phyloP scores from a whole-genome alignment of 129 eudicot species.

The Lactuca sativa region DNA sequence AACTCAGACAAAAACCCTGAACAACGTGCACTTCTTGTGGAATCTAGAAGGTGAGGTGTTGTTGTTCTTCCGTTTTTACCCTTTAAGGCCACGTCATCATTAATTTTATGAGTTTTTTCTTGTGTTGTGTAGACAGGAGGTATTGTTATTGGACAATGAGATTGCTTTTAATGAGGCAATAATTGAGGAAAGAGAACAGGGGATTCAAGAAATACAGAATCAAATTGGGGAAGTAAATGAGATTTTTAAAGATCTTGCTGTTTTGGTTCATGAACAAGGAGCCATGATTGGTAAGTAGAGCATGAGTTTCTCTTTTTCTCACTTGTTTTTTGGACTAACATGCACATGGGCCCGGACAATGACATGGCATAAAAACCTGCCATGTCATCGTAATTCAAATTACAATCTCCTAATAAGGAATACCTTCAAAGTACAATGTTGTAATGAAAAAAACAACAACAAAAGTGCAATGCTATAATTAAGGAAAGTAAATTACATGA shows the following conservation, averaged over 20 bases:
- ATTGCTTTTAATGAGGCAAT: constrained; percentile 61
- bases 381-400: no score
- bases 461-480: no score
- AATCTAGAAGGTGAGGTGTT: constrained; percentile 59
- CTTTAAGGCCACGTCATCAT: no score
- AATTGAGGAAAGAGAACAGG: constrained; percentile 82
- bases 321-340: no score
- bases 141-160: constrained; percentile 54
- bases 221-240: constrained; percentile 73
- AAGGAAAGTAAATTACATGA: no score
- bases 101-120: not conserved
- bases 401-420: no score
- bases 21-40: constrained; percentile 71
- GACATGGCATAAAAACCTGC: no score
- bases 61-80: not conserved
- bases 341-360: no score
- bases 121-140: constrained; percentile 45
- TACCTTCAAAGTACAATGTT: no score
- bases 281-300: constrained; percentile 48
- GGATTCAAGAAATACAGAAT: constrained; percentile 66
- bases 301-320: not conserved
- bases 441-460: no score
- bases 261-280: constrained; percentile 65
- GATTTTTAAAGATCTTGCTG: constrained; percentile 73
- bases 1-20: constrained; percentile 53